Evolutionary conservation across 306 rosid species (phyloP), one percentile per base, ranked within the genome.

Genomic region (Vachellia pachyceras): DNA sequence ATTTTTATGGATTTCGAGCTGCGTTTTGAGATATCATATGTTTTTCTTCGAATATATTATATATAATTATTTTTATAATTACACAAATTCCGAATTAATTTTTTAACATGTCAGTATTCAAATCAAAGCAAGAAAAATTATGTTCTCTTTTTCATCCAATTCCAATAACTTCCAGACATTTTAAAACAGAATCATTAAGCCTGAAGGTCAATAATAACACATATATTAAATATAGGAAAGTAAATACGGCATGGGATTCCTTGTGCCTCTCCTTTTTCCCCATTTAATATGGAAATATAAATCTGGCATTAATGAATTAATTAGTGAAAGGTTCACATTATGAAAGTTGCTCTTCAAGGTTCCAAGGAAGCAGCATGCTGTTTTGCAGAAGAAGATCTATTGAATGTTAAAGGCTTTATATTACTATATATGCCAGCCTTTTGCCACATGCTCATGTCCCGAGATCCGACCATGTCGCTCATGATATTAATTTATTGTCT

Each of bases 361-460:
- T 81, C 84, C 72, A 83, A 82, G 81, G 90, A 73, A 84, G 85
- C 23, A 81, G 80, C 92, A 83, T 76, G 93, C 79, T 84, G 83
- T 82, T 13, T 11, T 41, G 82, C 49, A 80, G 82, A 84, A 72
- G 9, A 77, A 81, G 85, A 75, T 78, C 84, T 79, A 72, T 76
- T 39, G 35, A 70, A 70, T 46, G 20, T 64, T 83, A 80, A 75
- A 84, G 65, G 66, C 73, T 64, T 42, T 23, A 64, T 72, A 55
- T 49, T 0, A 0, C 2, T n/a, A 49, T 72, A 63, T 73, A 78
- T 73, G 84, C 83, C 91, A 70, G 88, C 88, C 88, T 85, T 78
- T 77, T 82, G 81, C 87, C 97, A 92, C 94, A 86, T 92, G 98
- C 90, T 72, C 79, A 45, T 87, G 94, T 87, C 86, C 42, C 79